Conservation (phyloP, 2,329 filamentous ascomycete species). For the Metarhizium rileyi region DNA sequence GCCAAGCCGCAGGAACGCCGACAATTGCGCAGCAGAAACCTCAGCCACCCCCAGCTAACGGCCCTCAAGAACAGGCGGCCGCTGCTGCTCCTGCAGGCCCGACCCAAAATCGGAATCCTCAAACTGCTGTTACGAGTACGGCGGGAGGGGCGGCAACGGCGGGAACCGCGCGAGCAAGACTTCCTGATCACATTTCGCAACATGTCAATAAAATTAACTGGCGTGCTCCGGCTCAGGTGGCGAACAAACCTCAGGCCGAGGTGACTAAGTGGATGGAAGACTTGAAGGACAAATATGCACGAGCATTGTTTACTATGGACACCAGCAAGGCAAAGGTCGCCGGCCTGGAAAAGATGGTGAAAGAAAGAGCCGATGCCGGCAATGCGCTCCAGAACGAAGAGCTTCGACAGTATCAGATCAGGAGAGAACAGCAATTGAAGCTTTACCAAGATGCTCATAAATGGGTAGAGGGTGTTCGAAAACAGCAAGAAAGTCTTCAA, state of each 20-base stretch:
- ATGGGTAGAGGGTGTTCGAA: conserved; percentile 38
- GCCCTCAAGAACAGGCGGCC: neutral
- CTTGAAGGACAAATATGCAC: conserved; percentile 35
- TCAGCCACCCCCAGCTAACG: conserved; percentile 4
- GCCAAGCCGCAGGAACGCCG: conserved; percentile 10
- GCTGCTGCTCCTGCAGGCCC: conserved; percentile 6
- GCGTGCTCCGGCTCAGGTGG: conserved; percentile 30
- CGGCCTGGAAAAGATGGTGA: conserved; percentile 31
- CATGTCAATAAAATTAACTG: conserved; percentile 41
- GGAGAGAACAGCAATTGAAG: conserved; percentile 35
- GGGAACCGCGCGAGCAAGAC: conserved; percentile 18
- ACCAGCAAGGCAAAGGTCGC: conserved; percentile 29
- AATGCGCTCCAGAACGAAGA: conserved; percentile 38
- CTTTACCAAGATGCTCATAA: conserved; percentile 35
- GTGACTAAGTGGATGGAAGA: conserved; percentile 39
- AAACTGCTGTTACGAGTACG: neutral
- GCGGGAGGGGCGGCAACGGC: conserved; percentile 10
- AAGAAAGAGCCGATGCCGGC: conserved; percentile 32
- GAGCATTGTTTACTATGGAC: conserved; percentile 42
- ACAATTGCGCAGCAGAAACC: conserved; percentile 11
- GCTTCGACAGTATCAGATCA: conserved; percentile 31
- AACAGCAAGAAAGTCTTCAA: conserved; percentile 30
- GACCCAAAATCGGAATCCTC: conserved; percentile 14
- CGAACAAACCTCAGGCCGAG: conserved; percentile 32
- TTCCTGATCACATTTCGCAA: conserved; percentile 34